Evolutionary conservation across 768 basidiomycete species (phyloP), one percentile per base, ranked within the genome.

Genomic region (Nevesoporus exiguus): DNA sequence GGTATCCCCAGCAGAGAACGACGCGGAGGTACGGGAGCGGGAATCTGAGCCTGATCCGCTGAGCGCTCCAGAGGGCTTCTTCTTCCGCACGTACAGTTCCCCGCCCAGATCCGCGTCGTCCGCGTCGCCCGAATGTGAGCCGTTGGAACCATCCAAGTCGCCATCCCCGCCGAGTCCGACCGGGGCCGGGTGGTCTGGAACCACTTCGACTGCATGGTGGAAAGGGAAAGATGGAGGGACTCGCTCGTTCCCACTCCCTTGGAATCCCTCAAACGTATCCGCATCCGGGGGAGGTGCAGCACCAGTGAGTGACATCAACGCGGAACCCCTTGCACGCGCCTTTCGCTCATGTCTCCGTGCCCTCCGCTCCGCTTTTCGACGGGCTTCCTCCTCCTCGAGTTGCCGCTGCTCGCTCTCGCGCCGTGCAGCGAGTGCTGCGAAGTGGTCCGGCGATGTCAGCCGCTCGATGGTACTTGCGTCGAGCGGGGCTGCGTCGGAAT

Each of bases 401-500:
- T 41, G 59, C 59, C 24, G 72, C 65, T 37, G 71, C 58, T 46
- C 68, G 52, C 36, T 65, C 45, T 64, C 67, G 7, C 60, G 65
- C 65, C 54, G 71, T 33, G 71, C 68, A 29, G 61, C 70, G 0
- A 65, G 55, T 2, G 55, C 64, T 3, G 65, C 71, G 22, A 47
- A 49, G 15, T 71, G 74, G 55, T 69, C 74, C 0, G 76, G 74
- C 0, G 76, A 73, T 7, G 82, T 77, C 34, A 84, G 61, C 27
- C 73, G 74, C 47, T 75, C 78, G 51, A 90, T 86, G 17, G 77
- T 72, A 10, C 79, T 74, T 7, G 80, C 67, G 47, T 85, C 84
- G 14, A 90, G 72, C 1, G 81, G 81, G 6, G 86, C 80, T 3
- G 88, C 86, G 56, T 89, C 88, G 0, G 84, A 82, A 67, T 89